These are phyloP conservation scores for Psilocybe azurescens DNA, from an alignment of 768 basidiomycete species.

Conservation along the genomic window DNA sequence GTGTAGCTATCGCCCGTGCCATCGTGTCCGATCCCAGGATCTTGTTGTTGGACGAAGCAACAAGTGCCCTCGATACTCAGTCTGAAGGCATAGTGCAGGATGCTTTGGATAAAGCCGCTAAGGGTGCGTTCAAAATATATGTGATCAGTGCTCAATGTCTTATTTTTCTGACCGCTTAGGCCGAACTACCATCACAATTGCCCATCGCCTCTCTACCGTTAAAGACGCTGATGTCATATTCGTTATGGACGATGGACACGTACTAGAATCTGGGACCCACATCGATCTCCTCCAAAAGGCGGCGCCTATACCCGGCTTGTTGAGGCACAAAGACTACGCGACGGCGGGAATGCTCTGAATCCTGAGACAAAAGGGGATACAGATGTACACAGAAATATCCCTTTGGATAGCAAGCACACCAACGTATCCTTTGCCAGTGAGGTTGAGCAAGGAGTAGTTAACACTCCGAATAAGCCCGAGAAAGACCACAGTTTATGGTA, in stretches of 20 bases:
- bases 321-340: slow-evolving; percentile 77
- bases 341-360: slow-evolving; percentile 25
- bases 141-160: neutral
- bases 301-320: slow-evolving; percentile 81
- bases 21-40: slow-evolving; percentile 76
- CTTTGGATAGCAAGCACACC: slow-evolving; percentile 59
- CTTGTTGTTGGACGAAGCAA: slow-evolving; percentile 91
- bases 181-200: slow-evolving; percentile 82
- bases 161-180: slow-evolving; percentile 35
- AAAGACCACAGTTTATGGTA: slow-evolving; percentile 51
- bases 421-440: slow-evolving; percentile 74
- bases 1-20: slow-evolving; percentile 89
- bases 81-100: slow-evolving; percentile 17
- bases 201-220: slow-evolving; percentile 83
- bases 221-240: slow-evolving; percentile 84
- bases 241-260: slow-evolving; percentile 87
- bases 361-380: too few species aligned
- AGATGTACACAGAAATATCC: slow-evolving; percentile 47
- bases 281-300: slow-evolving; percentile 61
- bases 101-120: slow-evolving; percentile 16
- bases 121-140: neutral
- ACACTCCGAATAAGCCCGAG: slow-evolving; percentile 10
- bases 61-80: slow-evolving; percentile 74
- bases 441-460: slow-evolving; percentile 47
- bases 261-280: slow-evolving; percentile 85